phyloP scores from a whole-genome alignment of 2,329 filamentous ascomycete species.

The Penicillium sp. region DNA sequence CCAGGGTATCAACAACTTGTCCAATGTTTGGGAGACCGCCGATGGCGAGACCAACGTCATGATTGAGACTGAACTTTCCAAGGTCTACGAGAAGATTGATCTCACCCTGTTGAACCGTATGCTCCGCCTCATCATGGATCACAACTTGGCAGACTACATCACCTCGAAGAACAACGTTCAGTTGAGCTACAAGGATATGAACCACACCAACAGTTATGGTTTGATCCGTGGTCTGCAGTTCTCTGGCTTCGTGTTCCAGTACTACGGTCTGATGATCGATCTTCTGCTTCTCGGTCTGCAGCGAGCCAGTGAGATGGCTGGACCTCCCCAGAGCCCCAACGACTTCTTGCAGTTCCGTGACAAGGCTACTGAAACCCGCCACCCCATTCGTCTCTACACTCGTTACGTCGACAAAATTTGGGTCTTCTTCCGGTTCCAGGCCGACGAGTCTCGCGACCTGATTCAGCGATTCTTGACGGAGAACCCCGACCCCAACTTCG shows the following conservation, averaged over 20 bases:
- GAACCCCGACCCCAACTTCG: conserved; percentile 97
- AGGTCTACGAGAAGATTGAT: conserved; percentile 99
- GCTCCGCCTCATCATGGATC: conserved; percentile 95
- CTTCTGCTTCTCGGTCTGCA: conserved; percentile 88
- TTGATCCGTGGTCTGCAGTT: conserved; percentile 98
- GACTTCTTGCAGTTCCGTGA: conserved; percentile 98
- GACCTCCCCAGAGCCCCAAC: conserved; percentile 88
- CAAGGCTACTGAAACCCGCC: conserved; percentile 84
- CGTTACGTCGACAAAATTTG: conserved; percentile 98
- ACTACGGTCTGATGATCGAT: conserved; percentile 94
- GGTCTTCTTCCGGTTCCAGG: conserved; percentile 93
- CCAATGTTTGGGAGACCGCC: conserved; percentile 89
- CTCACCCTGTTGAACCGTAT: conserved; percentile 92
- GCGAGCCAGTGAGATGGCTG: conserved; percentile 96
- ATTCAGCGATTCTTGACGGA: conserved; percentile 98
- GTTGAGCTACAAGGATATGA: conserved; percentile 99
- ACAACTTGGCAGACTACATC: conserved; percentile 98
- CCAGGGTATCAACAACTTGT: conserved; percentile 97
- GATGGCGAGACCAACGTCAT: conserved; percentile 98
- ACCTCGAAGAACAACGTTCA: conserved; percentile 99
- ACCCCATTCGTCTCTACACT: conserved; percentile 96
- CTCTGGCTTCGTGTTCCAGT: conserved; percentile 98
- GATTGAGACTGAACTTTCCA: conserved; percentile 98
- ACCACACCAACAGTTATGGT: conserved; percentile 97
- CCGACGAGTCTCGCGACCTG: conserved; percentile 90